Evolutionary conservation across 176 grass and related monocot species (phyloP), one percentile per base, ranked within the genome.

Genomic region (Olyra latifolia): DNA sequence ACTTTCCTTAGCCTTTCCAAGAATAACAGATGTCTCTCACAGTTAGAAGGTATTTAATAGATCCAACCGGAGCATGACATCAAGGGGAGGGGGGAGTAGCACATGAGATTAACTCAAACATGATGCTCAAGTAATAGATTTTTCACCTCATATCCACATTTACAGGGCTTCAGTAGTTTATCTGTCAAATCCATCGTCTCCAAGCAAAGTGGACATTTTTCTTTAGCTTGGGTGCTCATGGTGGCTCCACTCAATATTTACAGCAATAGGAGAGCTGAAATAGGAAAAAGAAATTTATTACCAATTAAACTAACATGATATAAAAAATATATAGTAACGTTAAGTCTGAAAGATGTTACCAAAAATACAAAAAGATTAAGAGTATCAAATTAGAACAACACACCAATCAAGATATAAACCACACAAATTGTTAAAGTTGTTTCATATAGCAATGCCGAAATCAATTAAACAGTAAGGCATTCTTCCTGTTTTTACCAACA

Each of bases 91-190:
- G n/a, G 79, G 14, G 50, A 79, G 5, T 19, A 83, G n/a, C 7
- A 60, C 52, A 62, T 62, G 50, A 55, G 23, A 52, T 57, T 13
- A 63, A 71, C 19, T 46, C 3, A 38, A 85, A 69, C 54, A 53
- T 81, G 28, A 29, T 80, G 23, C 35, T 32, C 22, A 63, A 73
- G 39, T 10, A 8, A 29, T 77, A 15, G 42, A 74, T 58, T 16
- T 19, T 76, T 76, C 52, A 93, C 91, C 91, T 93, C 84, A 68
- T 89, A 93, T 87, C 91, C 84, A 78, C 87, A 93, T 87, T 84
- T 87, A 82, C 91, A 93, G 69, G 91, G 91, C 77, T 93, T 93
- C 45, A 89, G 66, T 35, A 87, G 80, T 75, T 81, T 79, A 87
- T 93, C 91, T 84, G 91, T 93, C 79, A 76, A 62, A 87, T 93